Evolutionary conservation across 1,139 yeast genomes (phyloP).

Genomic region (Magnusiomyces paraingens): DNA sequence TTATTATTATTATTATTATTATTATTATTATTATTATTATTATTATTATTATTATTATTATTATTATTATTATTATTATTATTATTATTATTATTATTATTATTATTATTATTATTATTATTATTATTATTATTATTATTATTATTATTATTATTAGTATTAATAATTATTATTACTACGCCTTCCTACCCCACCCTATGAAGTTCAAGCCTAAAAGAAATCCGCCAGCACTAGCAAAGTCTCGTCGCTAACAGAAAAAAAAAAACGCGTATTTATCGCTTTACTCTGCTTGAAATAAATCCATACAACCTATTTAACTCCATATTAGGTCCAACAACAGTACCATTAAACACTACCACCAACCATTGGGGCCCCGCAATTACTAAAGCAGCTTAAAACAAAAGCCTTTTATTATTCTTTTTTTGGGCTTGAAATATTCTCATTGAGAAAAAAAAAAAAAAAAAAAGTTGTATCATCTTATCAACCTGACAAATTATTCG

Average conservation of each 20-base stretch:
- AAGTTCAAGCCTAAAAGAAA: too few relatives aligned
- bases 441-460: background rate
- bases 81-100: constrained; percentile 4
- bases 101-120: constrained; percentile 4
- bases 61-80: constrained; percentile 5
- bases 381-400: background rate
- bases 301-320: too few relatives aligned
- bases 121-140: constrained; percentile 4
- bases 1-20: background rate
- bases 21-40: background rate
- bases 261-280: too few relatives aligned
- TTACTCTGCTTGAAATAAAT: too few relatives aligned
- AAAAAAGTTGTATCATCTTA: too few relatives aligned
- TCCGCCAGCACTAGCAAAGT: background rate
- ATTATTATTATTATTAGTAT: too few relatives aligned
- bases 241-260: too few relatives aligned
- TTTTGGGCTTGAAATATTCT: background rate
- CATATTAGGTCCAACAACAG: too few relatives aligned
- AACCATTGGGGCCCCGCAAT: background rate
- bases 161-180: background rate
- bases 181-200: background rate
- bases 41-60: constrained; percentile 3
- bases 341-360: too few relatives aligned
- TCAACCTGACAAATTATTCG: too few relatives aligned
- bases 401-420: background rate